Evolutionary conservation across 2,329 filamentous ascomycete species (phyloP).

Genomic region (Hortaea sp.): DNA sequence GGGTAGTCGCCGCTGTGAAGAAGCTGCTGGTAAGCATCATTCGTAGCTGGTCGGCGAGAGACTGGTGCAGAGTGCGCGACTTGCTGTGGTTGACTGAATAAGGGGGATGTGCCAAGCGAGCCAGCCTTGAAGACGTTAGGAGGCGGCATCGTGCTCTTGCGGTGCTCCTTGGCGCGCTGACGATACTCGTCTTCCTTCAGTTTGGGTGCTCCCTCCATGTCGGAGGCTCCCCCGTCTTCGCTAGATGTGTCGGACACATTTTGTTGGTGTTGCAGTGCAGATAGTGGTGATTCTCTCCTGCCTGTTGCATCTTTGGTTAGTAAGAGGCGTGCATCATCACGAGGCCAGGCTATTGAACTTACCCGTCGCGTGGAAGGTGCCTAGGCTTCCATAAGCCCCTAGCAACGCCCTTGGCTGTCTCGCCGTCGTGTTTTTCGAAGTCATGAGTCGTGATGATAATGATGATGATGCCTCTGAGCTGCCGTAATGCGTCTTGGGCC

Average conservation of each 20-base stretch:
- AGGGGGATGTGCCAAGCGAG: conserved; percentile 34
- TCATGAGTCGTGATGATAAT: neutral
- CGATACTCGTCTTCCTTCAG: conserved; percentile 9
- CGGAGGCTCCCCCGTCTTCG: neutral
- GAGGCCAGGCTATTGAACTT: neutral
- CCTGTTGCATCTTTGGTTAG: neutral
- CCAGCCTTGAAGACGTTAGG: conserved; percentile 82
- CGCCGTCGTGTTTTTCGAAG: neutral
- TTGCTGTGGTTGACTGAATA: too few species aligned
- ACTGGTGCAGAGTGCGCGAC: too few species aligned
- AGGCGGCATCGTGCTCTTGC: neutral
- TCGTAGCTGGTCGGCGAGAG: too few species aligned
- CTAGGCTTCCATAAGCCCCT: conserved; percentile 24
- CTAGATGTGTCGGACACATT: too few species aligned
- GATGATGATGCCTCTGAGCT: conserved; percentile 5
- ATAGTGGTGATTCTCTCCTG: conserved; percentile 21
- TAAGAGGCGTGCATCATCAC: too few species aligned
- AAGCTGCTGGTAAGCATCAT: too few species aligned
- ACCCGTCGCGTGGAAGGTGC: conserved; percentile 20
- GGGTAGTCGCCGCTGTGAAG: too few species aligned
- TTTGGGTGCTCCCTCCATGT: neutral
- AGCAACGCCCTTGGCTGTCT: conserved; percentile 10
- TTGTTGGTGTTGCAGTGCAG: conserved; percentile 13
- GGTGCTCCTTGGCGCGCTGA: conserved; percentile 4
- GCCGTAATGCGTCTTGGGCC: conserved; percentile 10